Evolutionary conservation across 1,284 basidiomycete genomes (phyloP).

Genomic region (Afroboletus lepidellus): DNA sequence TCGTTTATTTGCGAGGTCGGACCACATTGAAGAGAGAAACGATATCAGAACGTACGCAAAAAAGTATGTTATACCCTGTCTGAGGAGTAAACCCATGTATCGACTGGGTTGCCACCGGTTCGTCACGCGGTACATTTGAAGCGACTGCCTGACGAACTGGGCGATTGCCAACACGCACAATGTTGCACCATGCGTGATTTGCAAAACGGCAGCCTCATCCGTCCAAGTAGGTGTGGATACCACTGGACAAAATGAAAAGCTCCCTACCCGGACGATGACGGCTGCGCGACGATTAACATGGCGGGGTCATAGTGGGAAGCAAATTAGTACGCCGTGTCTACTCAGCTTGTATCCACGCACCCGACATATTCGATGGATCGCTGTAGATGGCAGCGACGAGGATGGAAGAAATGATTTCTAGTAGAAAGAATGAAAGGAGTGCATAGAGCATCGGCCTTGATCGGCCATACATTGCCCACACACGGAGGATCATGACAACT

Average conservation of each 20-base stretch:
- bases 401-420: not conserved
- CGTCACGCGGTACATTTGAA: no score
- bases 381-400: not conserved
- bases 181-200: no score
- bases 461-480: conserved; percentile 10
- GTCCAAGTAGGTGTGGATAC: not conserved
- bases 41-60: not conserved
- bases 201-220: not conserved
- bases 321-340: not conserved
- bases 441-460: not conserved
- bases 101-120: no score
- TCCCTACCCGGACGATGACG: not conserved
- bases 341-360: not conserved
- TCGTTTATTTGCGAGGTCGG: not conserved
- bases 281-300: not conserved
- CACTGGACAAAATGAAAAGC: not conserved
- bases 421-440: not conserved
- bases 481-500: not conserved
- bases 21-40: not conserved
- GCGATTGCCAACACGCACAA: not conserved
- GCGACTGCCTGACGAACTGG: no score
- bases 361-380: not conserved
- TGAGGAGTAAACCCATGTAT: not conserved
- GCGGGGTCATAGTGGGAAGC: no score
- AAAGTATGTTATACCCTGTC: not conserved